Evolutionary conservation across 2,329 filamentous ascomycete genomes (phyloP), one percentile per base, ranked within the genome.

Genomic region (Helicocarpus griseus): DNA sequence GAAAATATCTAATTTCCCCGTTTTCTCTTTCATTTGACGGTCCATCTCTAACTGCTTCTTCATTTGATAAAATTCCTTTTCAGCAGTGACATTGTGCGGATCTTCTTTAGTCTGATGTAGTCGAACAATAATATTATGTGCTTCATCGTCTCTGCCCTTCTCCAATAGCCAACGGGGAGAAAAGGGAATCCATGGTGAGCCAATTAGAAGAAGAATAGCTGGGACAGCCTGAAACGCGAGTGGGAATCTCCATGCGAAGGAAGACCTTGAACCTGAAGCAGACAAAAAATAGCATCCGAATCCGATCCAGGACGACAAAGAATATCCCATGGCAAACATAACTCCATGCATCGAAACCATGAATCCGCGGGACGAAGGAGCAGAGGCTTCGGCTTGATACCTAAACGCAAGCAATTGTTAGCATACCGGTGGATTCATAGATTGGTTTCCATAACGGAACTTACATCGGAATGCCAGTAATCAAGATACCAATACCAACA

Each of bases 171-270:
- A 74, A 38, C 72, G 66, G 8, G 72, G 72, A 11, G 69, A 73
- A 50, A 65, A 70, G 1, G 68, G 69, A 8, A 76, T 62, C 57
- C 63, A 68, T 6, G 61, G 61, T 35, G 62, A 68, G 14, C 68
- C 68, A 13, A 61, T 58, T 0, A 74, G 62, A 3, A 75, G 63
- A 9, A 72, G 58, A 4, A 73, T 49, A 0, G 72, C 65, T 17
- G 69, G 69, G 2, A 67, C 59, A 29, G 61, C 65, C 55, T 75
- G 72, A 45, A 75, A 67, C 0, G 72, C 71, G 2, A 76, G 61
- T 1, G 71, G 70, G 50, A 73, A 72, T 11, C 71, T 63, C 75
- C 76, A 78, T 6, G 69, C 58, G 49, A 73, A 71, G 1, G 61
- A 60, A 1, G 65, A 63, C 8, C 60, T 54, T 0, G 63, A 58